A percentile compares a stretch with the other conserved stretches of the same genome.
Evolutionary conservation across 1,284 basidiomycete genomes (phyloP).

Genomic region (Cutaneotrichosporon sp.): DNA sequence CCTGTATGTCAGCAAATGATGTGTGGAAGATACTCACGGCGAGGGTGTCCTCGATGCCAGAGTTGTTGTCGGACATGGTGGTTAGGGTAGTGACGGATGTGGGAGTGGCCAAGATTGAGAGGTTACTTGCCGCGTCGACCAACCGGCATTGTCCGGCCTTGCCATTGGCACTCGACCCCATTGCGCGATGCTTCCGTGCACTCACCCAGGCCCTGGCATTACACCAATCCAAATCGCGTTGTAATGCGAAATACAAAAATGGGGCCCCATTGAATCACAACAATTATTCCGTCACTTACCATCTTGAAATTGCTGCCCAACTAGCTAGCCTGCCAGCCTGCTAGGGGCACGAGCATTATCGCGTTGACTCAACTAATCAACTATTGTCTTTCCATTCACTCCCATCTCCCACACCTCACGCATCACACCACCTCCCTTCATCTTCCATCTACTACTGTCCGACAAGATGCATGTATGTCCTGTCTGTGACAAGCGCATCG

Average conservation of each 20-base stretch:
- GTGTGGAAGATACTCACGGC: constrained; percentile 31
- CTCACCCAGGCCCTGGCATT: neutral
- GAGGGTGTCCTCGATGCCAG: constrained; percentile 41
- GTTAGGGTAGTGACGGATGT: neutral
- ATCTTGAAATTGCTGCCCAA: neutral
- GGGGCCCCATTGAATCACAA: neutral
- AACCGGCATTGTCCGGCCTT: neutral
- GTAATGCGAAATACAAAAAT: neutral
- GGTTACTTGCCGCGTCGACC: neutral
- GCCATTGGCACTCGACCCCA: neutral
- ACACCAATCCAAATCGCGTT: neutral
- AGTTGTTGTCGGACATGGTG: constrained; percentile 44
- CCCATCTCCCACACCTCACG: neutral
- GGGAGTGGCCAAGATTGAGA: constrained; percentile 9
- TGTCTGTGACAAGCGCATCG: constrained; percentile 31
- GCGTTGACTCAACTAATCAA: neutral
- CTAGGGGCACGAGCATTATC: too few relatives aligned
- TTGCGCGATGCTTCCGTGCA: constrained; percentile 12
- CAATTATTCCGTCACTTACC: neutral
- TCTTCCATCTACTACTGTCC: neutral
- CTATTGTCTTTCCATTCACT: neutral
- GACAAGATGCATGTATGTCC: constrained; percentile 32
- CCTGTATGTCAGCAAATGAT: constrained; percentile 29
- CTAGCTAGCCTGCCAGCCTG: too few relatives aligned
- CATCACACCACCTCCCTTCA: neutral